phyloP scores from a whole-genome alignment of 352 stramenopile genomes.

The Phytopythium delawarense region DNA sequence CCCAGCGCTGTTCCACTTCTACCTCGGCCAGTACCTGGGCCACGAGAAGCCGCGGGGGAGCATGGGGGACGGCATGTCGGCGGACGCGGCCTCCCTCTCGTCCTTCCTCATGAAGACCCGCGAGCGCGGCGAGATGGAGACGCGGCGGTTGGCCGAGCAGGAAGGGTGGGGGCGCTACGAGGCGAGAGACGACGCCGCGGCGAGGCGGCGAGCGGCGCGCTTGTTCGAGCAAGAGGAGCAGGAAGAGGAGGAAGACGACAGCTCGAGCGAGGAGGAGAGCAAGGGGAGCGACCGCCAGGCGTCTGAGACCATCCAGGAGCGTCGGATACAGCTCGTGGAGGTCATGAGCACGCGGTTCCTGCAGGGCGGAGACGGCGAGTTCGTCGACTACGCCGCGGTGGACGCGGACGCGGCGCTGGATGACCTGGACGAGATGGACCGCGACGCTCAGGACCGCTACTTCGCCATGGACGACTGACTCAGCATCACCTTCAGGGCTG shows the following conservation, averaged over 20 bases:
- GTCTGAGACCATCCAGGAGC: conserved; percentile 26
- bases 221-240: conserved; percentile 31
- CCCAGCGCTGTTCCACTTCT: conserved; percentile 80
- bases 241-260: conserved; percentile 42
- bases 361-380: conserved; percentile 50
- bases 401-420: conserved; percentile 60
- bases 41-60: not conserved
- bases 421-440: conserved; percentile 61
- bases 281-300: conserved; percentile 23
- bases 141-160: conserved; percentile 54
- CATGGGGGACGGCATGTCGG: not conserved
- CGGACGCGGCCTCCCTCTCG: conserved; percentile 31
- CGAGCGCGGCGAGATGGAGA: conserved; percentile 67
- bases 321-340: conserved; percentile 59
- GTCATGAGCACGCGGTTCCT: conserved; percentile 75
- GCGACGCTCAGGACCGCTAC: conserved; percentile 77
- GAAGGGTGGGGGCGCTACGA: conserved; percentile 45
- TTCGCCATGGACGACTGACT: conserved; percentile 38
- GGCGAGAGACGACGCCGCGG: conserved; percentile 31
- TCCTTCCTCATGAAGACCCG: conserved; percentile 67
- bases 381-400: conserved; percentile 63
- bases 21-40: conserved; percentile 64
- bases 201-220: conserved; percentile 21
- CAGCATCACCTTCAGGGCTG: too few relatives aligned
- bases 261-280: conserved; percentile 25